These are phyloP conservation scores for Monosporozyma siamensis DNA, from an alignment of 805 yeast genomes.

Conservation along the genomic window DNA sequence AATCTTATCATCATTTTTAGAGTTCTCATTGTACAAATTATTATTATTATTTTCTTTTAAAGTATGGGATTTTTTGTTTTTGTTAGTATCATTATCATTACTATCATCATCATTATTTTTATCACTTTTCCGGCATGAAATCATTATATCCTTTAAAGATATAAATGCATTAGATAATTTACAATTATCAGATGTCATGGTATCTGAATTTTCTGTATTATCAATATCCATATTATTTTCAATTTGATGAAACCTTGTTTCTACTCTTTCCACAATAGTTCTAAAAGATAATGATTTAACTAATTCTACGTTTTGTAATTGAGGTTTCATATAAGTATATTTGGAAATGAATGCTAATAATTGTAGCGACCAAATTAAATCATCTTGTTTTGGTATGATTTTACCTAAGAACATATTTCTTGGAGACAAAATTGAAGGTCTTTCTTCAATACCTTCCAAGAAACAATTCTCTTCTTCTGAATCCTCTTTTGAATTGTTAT, in stretches of 20 bases:
- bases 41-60: neutral
- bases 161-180: no score
- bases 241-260: conserved; percentile 7
- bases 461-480: conserved; percentile 9
- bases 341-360: conserved; percentile 87
- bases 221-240: neutral
- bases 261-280: conserved; percentile 20
- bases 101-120: neutral
- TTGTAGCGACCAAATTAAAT: conserved; percentile 88
- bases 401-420: conserved; percentile 56
- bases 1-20: neutral
- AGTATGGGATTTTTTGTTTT: neutral
- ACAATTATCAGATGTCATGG: no score
- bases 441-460: conserved; percentile 12
- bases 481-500: no score
- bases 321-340: conserved; percentile 69
- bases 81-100: no score
- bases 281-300: conserved; percentile 60
- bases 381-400: conserved; percentile 86
- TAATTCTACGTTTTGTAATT: conserved; percentile 64
- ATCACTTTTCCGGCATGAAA: neutral
- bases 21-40: neutral
- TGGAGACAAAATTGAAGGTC: conserved; percentile 34
- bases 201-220: neutral
- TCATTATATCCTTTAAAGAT: neutral